Evolutionary conservation across 371 early-diverging fungal genomes (phyloP), one percentile per base, ranked within the genome.

Genomic region (Rhizopus stolonifer): DNA sequence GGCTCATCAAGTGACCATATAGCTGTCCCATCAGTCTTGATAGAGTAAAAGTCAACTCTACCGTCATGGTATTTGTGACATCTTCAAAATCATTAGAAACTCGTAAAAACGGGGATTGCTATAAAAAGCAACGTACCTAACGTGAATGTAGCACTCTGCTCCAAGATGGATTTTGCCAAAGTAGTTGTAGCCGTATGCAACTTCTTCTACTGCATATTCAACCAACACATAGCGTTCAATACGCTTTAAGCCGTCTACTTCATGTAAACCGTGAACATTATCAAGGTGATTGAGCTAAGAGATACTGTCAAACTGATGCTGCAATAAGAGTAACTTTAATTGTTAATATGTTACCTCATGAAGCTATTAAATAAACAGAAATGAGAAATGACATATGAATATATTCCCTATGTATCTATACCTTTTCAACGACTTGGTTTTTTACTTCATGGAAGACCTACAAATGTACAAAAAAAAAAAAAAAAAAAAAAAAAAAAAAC

Each of bases 1-100:
- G 81, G 79, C 24, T 75, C 72, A 42, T 75, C 66, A 53, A 57
- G 56, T n/a, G 75, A 64, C 79, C 81, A 81, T 60, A 81, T 66
- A 45, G 81, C 75, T 43, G 67, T 67, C 24, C 79, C 74, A 15
- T 72, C 75, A 13, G 71, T 70, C 40, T 74, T 71, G 25, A 81
- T 64, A 18, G 74, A 71, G 53, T 81, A 72, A 43, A 72, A 79
- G 2, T 61, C 49, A 46, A 79, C 56, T 0, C 64, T 26, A 22
- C 66, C 68, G 8, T 72, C 59, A 46, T 54, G 49, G 22, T 52
- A 49, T 61, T 77, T 77, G 61, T 77, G 77, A 39, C 66, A 70
- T 56, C 80, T 74, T 31, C 38, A 61, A 47, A 14, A n/a, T 29
- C 40, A 48, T 10, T n/a, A n/a, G 36, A 36, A 15, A 36, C n/a